A percentile compares a stretch with the other conserved stretches of the same genome.
phyloP scores from a whole-genome alignment of 495 filamentous ascomycete genomes.

The Sordaria brevicollis region DNA sequence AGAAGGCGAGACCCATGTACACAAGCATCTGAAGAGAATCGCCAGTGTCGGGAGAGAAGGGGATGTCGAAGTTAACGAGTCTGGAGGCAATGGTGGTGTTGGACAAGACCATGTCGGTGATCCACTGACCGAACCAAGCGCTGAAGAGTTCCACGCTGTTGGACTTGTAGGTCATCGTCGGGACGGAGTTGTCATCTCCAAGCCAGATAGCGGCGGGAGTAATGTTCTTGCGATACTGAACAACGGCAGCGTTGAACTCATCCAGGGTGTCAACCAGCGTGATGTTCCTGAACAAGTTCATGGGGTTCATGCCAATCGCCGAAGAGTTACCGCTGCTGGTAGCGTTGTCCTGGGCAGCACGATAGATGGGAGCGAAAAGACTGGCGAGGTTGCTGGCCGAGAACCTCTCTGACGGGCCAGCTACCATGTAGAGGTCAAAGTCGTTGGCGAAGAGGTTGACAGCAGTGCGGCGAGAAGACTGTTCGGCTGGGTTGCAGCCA shows the following conservation, averaged over 20 bases:
- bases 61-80: slow-evolving; percentile 60
- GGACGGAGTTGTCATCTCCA: slow-evolving; percentile 40
- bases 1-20: slow-evolving; percentile 69
- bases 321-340: neutral
- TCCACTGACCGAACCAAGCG: slow-evolving; percentile 59
- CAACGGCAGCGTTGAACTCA: slow-evolving; percentile 58
- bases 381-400: slow-evolving; percentile 25
- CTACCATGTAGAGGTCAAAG: slow-evolving; percentile 37
- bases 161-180: slow-evolving; percentile 54
- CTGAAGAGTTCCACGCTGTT: slow-evolving; percentile 29
- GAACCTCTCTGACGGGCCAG: slow-evolving; percentile 50
- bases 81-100: slow-evolving; percentile 56
- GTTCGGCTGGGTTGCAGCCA: slow-evolving; percentile 46
- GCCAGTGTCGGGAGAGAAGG: slow-evolving; percentile 52
- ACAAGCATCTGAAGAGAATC: slow-evolving; percentile 67
- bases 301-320: slow-evolving; percentile 3
- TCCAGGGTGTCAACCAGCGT: slow-evolving; percentile 51
- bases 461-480: slow-evolving; percentile 12
- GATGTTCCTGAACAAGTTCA: slow-evolving; percentile 29
- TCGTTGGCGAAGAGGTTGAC: slow-evolving; percentile 23
- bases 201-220: slow-evolving; percentile 71
- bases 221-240: slow-evolving; percentile 49
- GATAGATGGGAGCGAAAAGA: slow-evolving; percentile 35
- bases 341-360: slow-evolving; percentile 6
- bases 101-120: slow-evolving; percentile 53